Evolutionary conservation across 75 land plant genomes (phyloP), one percentile per base, ranked within the genome.

Genomic region (Pinus albicaulis): DNA sequence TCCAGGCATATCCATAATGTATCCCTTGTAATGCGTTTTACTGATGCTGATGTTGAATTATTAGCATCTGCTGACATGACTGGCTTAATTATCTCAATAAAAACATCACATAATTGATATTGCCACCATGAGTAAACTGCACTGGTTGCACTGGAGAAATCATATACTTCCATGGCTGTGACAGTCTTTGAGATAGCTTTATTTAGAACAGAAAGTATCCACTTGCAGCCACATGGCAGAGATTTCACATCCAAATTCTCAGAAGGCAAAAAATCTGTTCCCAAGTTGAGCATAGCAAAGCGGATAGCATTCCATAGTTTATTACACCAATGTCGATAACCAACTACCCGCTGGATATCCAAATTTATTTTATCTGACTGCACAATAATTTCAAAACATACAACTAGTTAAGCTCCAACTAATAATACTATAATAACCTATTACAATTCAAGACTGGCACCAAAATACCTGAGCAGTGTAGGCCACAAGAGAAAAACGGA

Each of bases 281-380:
- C 94, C 23, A 95, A 82, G 65, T 91, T 93, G 58, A 81, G 78
- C 92, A 95, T 89, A n/a, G 97, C 96, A 79, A 95, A 95, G 28
- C 98, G 85, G 31, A 88, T 85, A 11, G 92, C 98, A 86, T 95
- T 95, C 98, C 98, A 95, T 13, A 95, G 63, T 64, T 96, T 96
- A 69, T 96, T 96, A 69, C 99, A 96, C 95, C 98, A 96, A 44
- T 93, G 90, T n/a, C 99, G 90, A 74, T 96, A 96, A 0, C 95
- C 95, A 75, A 90, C 92, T 12, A 96, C 95, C 71, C 99, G 84
- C 75, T 80, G 89, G 59, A 96, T 89, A 76, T 96, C 98, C 76
- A 96, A 74, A 53, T 96, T 96, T 66, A 96, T 94, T 70, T 87
- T 96, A 73, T 92, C 98, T 5, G 99, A 85, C 99, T 96, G 92